Percentiles rank a stretch among this genome's conserved stretches.
Evolutionary conservation across 2,329 filamentous ascomycete species (phyloP).

Genomic region (Sporothrix inflata): DNA sequence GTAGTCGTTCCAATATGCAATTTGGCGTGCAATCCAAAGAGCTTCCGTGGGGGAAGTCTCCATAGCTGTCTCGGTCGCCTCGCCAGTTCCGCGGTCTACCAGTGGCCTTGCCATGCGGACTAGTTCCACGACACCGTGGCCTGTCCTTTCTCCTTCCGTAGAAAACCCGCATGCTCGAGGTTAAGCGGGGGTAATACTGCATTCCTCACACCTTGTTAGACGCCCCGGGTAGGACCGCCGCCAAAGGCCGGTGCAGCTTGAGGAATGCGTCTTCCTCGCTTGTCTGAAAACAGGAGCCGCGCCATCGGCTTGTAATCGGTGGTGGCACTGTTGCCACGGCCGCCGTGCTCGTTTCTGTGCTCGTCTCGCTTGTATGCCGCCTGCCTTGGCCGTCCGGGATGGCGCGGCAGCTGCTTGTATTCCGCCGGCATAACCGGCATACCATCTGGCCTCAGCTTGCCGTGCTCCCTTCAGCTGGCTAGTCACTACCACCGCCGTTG

Average conservation of each 20-base stretch:
- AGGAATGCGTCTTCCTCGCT: not conserved
- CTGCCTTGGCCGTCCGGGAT: not conserved
- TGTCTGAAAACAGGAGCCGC: not conserved
- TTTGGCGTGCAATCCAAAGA: not conserved
- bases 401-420: not conserved
- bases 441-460: not conserved
- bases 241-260: not conserved
- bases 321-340: not conserved
- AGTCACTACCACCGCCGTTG: not conserved
- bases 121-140: not conserved
- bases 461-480: conserved; percentile 5
- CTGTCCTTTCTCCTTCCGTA: not conserved
- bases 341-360: not conserved
- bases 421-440: not conserved
- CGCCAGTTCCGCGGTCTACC: not conserved
- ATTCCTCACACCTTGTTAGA: not conserved
- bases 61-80: not conserved
- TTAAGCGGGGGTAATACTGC: not conserved
- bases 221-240: conserved; percentile 9
- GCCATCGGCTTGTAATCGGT: not conserved
- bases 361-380: not conserved
- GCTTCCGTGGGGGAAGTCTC: not conserved
- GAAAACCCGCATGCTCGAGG: not conserved
- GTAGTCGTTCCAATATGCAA: not conserved
- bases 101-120: not conserved